Evolutionary conservation across 2,329 filamentous ascomycete species (phyloP).

Genomic region (Aspergillus sp.): DNA sequence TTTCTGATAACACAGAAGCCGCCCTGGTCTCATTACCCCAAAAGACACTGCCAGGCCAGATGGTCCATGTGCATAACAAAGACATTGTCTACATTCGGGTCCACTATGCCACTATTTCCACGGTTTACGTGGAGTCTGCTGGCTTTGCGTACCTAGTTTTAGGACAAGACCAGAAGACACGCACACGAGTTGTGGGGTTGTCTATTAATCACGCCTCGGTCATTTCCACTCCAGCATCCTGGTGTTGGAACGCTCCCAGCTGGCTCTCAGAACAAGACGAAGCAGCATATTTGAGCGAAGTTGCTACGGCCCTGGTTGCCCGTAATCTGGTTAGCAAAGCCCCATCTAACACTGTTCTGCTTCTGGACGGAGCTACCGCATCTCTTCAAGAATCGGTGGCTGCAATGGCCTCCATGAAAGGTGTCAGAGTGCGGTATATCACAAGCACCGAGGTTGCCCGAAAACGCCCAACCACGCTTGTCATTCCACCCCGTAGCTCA

Average conservation of each 20-base stretch:
- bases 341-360: not conserved
- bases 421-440: conserved; percentile 24
- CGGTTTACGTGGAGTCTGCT: not conserved
- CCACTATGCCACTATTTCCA: conserved; percentile 3
- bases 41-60: not conserved
- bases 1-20: not conserved
- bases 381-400: not conserved
- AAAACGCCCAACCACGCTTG: not conserved
- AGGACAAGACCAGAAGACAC: not conserved
- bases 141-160: conserved; percentile 6
- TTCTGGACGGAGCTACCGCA: conserved; percentile 6
- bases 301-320: conserved; percentile 1
- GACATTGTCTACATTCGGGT: not conserved
- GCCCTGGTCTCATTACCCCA: not conserved
- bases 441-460: not conserved
- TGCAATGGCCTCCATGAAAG: not conserved
- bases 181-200: conserved; percentile 3
- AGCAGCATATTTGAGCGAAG: not conserved
- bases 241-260: not conserved
- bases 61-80: not conserved
- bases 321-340: not conserved
- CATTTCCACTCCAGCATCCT: conserved; percentile 2
- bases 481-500: conserved; percentile 3
- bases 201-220: not conserved
- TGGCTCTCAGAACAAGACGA: not conserved